Percentiles rank a stretch among this genome's conserved stretches.
These are phyloP conservation scores for Byssochlamys sp. DNA, from an alignment of 2,329 filamentous ascomycete genomes.

Conservation along the genomic window DNA sequence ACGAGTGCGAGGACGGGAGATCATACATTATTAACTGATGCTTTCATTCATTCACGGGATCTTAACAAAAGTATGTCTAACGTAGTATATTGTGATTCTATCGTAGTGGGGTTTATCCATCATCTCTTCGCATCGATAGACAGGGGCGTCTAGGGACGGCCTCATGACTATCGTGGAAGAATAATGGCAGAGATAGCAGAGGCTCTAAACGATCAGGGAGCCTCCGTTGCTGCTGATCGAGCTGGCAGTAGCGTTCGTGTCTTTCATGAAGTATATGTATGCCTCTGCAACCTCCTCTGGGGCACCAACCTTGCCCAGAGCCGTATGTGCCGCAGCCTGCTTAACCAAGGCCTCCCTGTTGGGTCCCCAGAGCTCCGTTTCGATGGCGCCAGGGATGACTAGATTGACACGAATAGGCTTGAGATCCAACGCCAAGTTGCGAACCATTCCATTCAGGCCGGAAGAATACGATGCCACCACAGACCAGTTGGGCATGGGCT, in stretches of 20 bases:
- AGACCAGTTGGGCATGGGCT: constrained; percentile 44
- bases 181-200: no score
- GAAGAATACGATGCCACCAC: constrained; percentile 41
- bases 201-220: neutral
- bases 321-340: constrained; percentile 8
- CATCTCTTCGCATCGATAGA: no score
- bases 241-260: constrained; percentile 23
- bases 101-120: no score
- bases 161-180: no score
- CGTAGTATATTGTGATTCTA: no score
- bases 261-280: constrained; percentile 38
- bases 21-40: neutral
- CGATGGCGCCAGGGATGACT: constrained; percentile 47
- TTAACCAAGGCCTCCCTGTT: constrained; percentile 14
- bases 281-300: constrained; percentile 39
- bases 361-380: constrained; percentile 38
- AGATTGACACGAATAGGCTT: constrained; percentile 55
- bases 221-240: constrained; percentile 34
- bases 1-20: neutral
- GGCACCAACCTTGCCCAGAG: constrained; percentile 26
- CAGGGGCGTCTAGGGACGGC: no score
- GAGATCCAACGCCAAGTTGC: constrained; percentile 53
- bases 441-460: constrained; percentile 45
- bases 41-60: neutral
- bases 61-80: neutral